Evolutionary conservation across 768 basidiomycete species (phyloP), one percentile per base, ranked within the genome.

Genomic region (Cubamyces lactineus): DNA sequence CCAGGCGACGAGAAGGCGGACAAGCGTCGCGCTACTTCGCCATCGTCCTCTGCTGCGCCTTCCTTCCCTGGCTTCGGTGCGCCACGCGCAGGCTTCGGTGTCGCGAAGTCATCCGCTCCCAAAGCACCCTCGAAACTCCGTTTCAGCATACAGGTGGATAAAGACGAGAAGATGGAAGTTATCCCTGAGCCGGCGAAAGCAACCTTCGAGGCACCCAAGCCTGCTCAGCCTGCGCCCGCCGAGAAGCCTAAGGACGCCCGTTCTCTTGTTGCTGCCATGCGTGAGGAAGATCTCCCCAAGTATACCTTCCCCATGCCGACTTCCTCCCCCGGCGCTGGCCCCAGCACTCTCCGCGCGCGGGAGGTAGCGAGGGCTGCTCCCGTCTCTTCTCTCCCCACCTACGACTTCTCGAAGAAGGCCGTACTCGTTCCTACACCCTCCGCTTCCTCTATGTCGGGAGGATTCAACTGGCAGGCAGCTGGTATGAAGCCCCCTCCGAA

Each of bases 51-150:
- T n/a, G n/a, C 54, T 19, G 39, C 65, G 23, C 38, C 62, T 12
- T 23, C 55, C 6, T 45, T 56, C 42, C 51, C 60, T n/a, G 50
- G 61, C 19, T 26, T 47, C 64, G 59, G 49, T 47, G 55, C 23
- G 8, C 43, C 43, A 12, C 61, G 61, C 17, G 16, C 55, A 3
- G 24, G 39, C 12, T 61, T 65, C 38, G 40, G 30, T 34, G 45
- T 38, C 1, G 28, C 74, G 43, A 88, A 86, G 70, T 74, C 82
- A 2, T 83, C 78, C 26, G 81, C 81, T 9, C 91, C 91, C 1
- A 89, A 86, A 69, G 88, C 89, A 57, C 89, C 91, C 2, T 91
- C 91, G 61, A 92, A 91, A 69, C 78, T 92, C 59, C 84, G 91
- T 26, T 88, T 81, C 67, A 89, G 89, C 66, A 84, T 88, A 72